Evolutionary conservation across 768 basidiomycete species (phyloP).

Genomic region (Boletus sp.): DNA sequence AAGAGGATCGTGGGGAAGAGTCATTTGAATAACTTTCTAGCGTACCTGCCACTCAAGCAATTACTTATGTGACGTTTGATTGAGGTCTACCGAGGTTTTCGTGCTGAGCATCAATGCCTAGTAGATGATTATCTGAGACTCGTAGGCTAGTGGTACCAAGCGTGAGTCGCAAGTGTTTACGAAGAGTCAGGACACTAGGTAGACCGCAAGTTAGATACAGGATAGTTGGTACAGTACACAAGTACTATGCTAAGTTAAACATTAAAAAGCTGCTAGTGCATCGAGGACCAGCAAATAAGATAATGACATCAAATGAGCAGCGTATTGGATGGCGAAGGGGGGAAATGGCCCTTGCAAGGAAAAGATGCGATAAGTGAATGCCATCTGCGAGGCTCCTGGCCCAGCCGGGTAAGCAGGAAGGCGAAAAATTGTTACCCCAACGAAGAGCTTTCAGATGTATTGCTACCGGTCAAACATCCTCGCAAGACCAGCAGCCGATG

Average conservation of each 20-base stretch:
- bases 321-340: neutral
- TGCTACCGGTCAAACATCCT: neutral
- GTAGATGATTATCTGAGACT: too few relatives aligned
- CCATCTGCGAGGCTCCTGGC: neutral
- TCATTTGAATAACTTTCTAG: too few relatives aligned
- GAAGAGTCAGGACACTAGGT: too few relatives aligned
- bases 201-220: neutral
- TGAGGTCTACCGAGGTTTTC: too few relatives aligned
- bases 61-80: too few relatives aligned
- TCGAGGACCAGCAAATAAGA: neutral
- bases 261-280: neutral
- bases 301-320: neutral
- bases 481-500: slow-evolving; percentile 11
- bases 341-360: neutral
- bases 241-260: neutral
- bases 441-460: neutral
- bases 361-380: neutral
- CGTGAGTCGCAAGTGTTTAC: too few relatives aligned
- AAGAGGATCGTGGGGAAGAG: too few relatives aligned
- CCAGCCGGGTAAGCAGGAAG: neutral
- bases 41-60: too few relatives aligned
- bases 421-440: neutral
- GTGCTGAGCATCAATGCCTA: too few relatives aligned
- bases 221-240: neutral
- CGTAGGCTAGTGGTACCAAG: too few relatives aligned